Evolutionary conservation across 2,329 filamentous ascomycete genomes (phyloP), one percentile per base, ranked within the genome.

Genomic region (Sporothrix protearum): DNA sequence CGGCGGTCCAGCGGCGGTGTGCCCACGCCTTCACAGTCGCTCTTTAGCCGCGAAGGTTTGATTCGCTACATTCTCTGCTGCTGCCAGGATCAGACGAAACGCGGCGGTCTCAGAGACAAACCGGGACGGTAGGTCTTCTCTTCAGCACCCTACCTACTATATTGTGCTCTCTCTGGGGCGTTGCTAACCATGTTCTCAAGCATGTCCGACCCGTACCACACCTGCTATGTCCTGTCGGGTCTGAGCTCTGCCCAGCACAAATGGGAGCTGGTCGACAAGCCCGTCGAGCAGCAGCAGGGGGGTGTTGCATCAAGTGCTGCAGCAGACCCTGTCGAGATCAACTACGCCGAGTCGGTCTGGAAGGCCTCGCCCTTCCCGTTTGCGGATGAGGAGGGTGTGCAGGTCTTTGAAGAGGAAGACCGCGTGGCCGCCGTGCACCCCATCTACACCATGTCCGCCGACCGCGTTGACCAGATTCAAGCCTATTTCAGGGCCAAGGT

Each of bases 101-200:
- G 88, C 73, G 95, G 95, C 70, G 96, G 96, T 0, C 84, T 99
- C 80, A 87, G 94, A 78, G 96, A 99, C 81, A 99, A 99, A 82
- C 96, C 96, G 16, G 91, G 91, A 80, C 94, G 94, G 89, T 94
- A 85, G 82, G 91, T 73, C 68, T 71, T 1, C 42, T 73, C 68
- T 71, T 1, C 42, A 47, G 71, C 63, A 74, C 39, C 42, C 25
- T 45, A 39, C 64, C 2, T 53, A 47, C 69, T 70, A 67, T 57
- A 70, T 59, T 71, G 72, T 68, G 51, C 68, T 70, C 36, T 69
- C 28, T 28, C 1, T 14, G 51, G 14, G 10, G 28, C 64, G 10
- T 25, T 22, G 10, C 28, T 61, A 53, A 45, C 55, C 25, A 5
- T 36, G 25, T 33, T 57, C 55, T 72, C 63, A 76, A 94, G 92